Evolutionary conservation across 441 rosid genomes (phyloP).

Genomic region (Arabidopsis hybrid): DNA sequence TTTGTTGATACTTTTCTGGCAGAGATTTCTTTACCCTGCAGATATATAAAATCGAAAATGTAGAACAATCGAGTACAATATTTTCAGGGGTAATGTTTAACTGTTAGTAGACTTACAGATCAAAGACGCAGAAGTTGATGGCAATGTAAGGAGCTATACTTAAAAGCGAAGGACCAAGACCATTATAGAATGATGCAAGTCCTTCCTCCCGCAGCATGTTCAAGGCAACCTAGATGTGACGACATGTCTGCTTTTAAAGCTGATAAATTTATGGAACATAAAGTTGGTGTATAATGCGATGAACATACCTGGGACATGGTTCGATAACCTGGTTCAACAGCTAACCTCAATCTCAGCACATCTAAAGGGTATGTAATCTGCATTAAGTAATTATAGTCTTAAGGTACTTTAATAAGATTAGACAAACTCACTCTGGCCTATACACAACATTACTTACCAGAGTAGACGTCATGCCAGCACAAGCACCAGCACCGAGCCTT

Average conservation of each 20-base stretch:
- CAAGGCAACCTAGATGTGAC: constrained; percentile 73
- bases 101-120: constrained; percentile 71
- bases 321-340: constrained; percentile 93
- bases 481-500: constrained; percentile 98
- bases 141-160: constrained; percentile 99
- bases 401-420: constrained; percentile 6
- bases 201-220: constrained; percentile 98
- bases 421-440: constrained; percentile 21
- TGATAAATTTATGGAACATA: neutral
- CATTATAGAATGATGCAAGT: constrained; percentile 81
- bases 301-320: constrained; percentile 85
- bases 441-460: constrained; percentile 59
- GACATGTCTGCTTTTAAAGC: constrained; percentile 19
- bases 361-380: constrained; percentile 97
- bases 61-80: neutral
- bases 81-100: constrained; percentile 3
- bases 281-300: constrained; percentile 28
- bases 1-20: constrained; percentile 83
- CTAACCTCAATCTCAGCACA: constrained; percentile 91
- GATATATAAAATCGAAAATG: constrained; percentile 26
- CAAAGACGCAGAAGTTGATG: constrained; percentile 93
- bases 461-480: constrained; percentile 99
- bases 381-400: constrained; percentile 18
- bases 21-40: constrained; percentile 89
- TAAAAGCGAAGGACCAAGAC: constrained; percentile 96